Base-by-base conservation (phyloP, 441 rosid species). In the Erysimum pusillum region DNA sequence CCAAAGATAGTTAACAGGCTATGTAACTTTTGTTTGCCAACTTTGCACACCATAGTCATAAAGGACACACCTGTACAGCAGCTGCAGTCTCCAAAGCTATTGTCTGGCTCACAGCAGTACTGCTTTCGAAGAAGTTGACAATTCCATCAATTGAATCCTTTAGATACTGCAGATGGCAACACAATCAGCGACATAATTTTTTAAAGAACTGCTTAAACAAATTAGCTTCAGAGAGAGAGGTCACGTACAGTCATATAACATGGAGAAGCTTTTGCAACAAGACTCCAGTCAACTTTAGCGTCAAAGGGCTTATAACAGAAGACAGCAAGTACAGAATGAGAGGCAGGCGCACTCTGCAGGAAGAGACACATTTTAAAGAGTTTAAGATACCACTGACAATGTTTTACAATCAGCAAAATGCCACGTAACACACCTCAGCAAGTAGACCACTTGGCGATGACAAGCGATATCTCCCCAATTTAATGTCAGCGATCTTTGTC, bases 81-180 rank as follows among this genome's bases (percentile, higher is more conserved):
- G 98, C 92, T 65, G 97, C 99, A 83, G 99, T 91, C 85, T 97
- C 99, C 85, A 92, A 82, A 60, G 99, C 99, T 82, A 94, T 79
- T 60, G 93, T 87, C 82, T 89, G 98, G 85, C 98, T 94, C 76
- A 91, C 92, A 57, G 85, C 95, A 65, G 90, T 80, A 75, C 87
- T 88, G 81, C 88, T 91, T 82, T 87, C 94, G 83, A 97, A 97
- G 82, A 97, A 97, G 41, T 91, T 88, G 78, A 91, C 74, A 67
- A 97, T 89, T 69, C 76, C 91, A 51, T 87, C 88, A 41, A 97
- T 77, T 64, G 98, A 83, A 76, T 94, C 98, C 93, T 97, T 97
- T 76, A 97, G 83, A 83, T 92, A 97, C 99, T 97, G 98, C 64
- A 49, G 64, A 79, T 76, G 69, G 76, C 81, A 9, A 73, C 61